Evolutionary conservation across 1,284 basidiomycete genomes (phyloP), one percentile per base, ranked within the genome.

Genomic region (Hemileia vastatrix): DNA sequence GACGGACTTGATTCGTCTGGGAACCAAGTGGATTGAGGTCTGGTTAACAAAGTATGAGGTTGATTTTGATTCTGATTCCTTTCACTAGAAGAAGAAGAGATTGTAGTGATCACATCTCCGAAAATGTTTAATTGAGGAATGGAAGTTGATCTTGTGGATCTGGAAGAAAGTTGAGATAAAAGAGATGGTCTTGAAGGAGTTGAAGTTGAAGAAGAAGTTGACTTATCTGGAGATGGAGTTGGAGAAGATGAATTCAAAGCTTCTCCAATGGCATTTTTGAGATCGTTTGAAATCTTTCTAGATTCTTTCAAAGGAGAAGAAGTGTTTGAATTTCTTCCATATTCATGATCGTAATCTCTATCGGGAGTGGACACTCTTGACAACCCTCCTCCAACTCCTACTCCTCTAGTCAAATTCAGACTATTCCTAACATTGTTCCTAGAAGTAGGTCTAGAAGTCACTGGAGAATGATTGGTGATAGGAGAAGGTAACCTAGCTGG

Each of bases 111-210:
- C 45, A 8, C 21, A 8, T 21, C 50, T 21, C 47, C 47, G 6
- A 23, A 15, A 13, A 44, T 18, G n/a, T 31, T 13, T 15, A 27
- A 31, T 6, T n/a, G 15, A 40, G 54, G 54, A 44, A 24, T 47
- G 6, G 54, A 18, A 9, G 54, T n/a, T 8, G 32, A 15, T 8
- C 44, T 47, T 19, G 32, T 32, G 19, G 15, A 15, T 32, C 27
- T 27, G 15, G 54, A 48, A 3, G 54, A 33, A 15, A 56, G 54
- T 48, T 48, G 49, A 48, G 33, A 44, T 33, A 48, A 33, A 15
- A 56, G 18, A 5, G 54, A 56, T 6, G 54, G 54, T 31, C 31
- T 47, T 15, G 40, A 15, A 18, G 54, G 49, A 3, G 15, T 23
- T 21, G 54, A 24, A 13, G 27, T 13, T n/a, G 24, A 32, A 33